These are phyloP conservation scores for Diaporthe velutina DNA, from an alignment of 2,329 filamentous ascomycete genomes.

Conservation along the genomic window DNA sequence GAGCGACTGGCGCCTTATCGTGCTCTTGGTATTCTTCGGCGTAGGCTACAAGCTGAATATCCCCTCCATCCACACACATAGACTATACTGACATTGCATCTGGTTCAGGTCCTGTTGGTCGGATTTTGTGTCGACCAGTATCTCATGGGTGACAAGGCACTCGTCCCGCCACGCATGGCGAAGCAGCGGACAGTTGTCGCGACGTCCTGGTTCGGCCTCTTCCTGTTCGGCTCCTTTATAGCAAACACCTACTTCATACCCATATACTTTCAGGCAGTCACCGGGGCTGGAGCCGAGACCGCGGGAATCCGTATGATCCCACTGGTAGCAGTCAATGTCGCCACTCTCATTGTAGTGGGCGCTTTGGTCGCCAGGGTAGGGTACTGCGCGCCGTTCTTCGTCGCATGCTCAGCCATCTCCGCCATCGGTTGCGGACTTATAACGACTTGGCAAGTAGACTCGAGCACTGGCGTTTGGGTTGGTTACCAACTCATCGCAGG, in stretches of 20 bases:
- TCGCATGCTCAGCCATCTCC: too few species aligned
- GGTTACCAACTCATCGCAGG: too few species aligned
- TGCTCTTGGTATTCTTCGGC: conserved; percentile 50
- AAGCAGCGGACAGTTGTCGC: conserved; percentile 53
- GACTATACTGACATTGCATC: too few species aligned
- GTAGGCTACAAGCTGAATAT: conserved; percentile 41
- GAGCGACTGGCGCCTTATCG: conserved; percentile 49
- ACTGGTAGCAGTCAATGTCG: too few species aligned
- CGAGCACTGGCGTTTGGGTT: too few species aligned
- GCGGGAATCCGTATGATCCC: too few species aligned
- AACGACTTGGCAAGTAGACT: too few species aligned
- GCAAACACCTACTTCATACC: conserved; percentile 50
- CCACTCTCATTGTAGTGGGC: too few species aligned
- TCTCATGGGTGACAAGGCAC: conserved; percentile 38
- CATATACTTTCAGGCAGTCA: conserved; percentile 51
- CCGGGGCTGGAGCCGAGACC: conserved; percentile 42
- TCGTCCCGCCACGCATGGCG: conserved; percentile 56
- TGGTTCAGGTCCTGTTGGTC: conserved; percentile 39
- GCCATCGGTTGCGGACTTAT: too few species aligned
- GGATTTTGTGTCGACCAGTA: background rate
- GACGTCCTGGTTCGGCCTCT: conserved; percentile 50
- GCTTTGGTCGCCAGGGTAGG: too few species aligned
- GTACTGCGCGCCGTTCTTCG: too few species aligned
- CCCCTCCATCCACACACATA: too few species aligned
- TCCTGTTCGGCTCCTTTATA: conserved; percentile 46